Percentiles rank a stretch among this genome's conserved stretches.
Evolutionary conservation across 202 grass and related monocot genomes (phyloP).

Genomic region (Eragrostis tef): DNA sequence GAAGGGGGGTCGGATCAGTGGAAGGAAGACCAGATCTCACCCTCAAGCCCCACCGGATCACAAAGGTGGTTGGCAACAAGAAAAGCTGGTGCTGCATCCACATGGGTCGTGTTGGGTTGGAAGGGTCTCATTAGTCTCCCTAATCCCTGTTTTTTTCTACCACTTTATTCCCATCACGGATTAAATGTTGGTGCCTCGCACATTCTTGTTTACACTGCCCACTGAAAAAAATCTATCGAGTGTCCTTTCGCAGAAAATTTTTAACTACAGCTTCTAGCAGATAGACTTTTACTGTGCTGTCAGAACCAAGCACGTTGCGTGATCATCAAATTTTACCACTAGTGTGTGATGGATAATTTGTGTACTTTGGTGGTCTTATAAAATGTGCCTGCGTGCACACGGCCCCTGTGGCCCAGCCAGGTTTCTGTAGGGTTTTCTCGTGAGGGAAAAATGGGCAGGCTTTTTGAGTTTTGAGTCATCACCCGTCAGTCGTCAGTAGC

Average conservation of each 20-base stretch:
- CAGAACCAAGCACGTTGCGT: background rate
- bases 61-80: constrained; percentile 42
- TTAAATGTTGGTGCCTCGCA: constrained; percentile 7
- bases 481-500: background rate
- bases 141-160: background rate
- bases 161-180: constrained; percentile 38
- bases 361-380: background rate
- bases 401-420: constrained; percentile 31
- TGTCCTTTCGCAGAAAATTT: background rate
- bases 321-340: background rate
- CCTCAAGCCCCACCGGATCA: constrained; percentile 13
- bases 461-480: background rate
- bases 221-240: background rate
- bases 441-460: background rate
- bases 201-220: constrained; percentile 37
- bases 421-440: constrained; percentile 4
- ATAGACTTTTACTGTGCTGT: background rate
- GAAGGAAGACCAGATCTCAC: constrained; percentile 41
- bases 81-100: constrained; percentile 53
- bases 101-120: constrained; percentile 54
- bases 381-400: constrained; percentile 3
- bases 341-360: no score
- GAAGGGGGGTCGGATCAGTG: background rate
- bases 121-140: constrained; percentile 11
- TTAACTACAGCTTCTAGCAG: background rate